Evolutionary conservation across 2,329 filamentous ascomycete genomes (phyloP).

Genomic region (Sordariomycetes sp.): DNA sequence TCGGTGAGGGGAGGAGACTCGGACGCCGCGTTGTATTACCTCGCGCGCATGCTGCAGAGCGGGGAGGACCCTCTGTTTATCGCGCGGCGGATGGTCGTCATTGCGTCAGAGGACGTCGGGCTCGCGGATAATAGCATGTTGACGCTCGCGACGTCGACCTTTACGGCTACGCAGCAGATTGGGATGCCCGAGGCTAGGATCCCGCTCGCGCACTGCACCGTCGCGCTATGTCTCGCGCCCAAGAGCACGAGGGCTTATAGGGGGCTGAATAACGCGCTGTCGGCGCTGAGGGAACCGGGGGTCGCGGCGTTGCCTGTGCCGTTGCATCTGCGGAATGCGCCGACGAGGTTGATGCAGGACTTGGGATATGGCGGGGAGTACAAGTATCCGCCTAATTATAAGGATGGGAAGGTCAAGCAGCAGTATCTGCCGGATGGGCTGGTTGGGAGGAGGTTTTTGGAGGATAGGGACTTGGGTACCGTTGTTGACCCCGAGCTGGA

Average conservation of each 20-base stretch:
- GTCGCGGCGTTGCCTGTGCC: slow-evolving; percentile 73
- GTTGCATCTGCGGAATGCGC: slow-evolving; percentile 80
- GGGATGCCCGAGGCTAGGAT: slow-evolving; percentile 93
- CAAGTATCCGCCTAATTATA: slow-evolving; percentile 91
- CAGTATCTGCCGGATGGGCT: slow-evolving; percentile 80
- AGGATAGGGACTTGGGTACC: slow-evolving; percentile 66
- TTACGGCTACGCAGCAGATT: slow-evolving; percentile 81
- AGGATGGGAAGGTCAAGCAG: slow-evolving; percentile 69
- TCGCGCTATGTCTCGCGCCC: slow-evolving; percentile 65
- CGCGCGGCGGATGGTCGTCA: slow-evolving; percentile 83
- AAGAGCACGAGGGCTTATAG: slow-evolving; percentile 85
- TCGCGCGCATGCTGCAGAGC: slow-evolving; percentile 88
- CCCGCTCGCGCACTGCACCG: slow-evolving; percentile 74
- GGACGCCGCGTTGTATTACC: slow-evolving; percentile 85
- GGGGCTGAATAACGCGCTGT: slow-evolving; percentile 66
- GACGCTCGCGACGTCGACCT: slow-evolving; percentile 71
- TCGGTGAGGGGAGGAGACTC: slow-evolving; percentile 77
- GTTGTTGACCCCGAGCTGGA: slow-evolving; percentile 59
- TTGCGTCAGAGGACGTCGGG: slow-evolving; percentile 88
- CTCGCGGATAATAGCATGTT: slow-evolving; percentile 78
- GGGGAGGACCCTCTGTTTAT: slow-evolving; percentile 91
- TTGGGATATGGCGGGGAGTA: slow-evolving; percentile 83
- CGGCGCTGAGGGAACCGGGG: slow-evolving; percentile 70
- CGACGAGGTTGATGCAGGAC: slow-evolving; percentile 85
- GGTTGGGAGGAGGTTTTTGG: slow-evolving; percentile 58